phyloP scores from a whole-genome alignment of 495 filamentous ascomycete genomes.

The Aspergillus haitiensis region DNA sequence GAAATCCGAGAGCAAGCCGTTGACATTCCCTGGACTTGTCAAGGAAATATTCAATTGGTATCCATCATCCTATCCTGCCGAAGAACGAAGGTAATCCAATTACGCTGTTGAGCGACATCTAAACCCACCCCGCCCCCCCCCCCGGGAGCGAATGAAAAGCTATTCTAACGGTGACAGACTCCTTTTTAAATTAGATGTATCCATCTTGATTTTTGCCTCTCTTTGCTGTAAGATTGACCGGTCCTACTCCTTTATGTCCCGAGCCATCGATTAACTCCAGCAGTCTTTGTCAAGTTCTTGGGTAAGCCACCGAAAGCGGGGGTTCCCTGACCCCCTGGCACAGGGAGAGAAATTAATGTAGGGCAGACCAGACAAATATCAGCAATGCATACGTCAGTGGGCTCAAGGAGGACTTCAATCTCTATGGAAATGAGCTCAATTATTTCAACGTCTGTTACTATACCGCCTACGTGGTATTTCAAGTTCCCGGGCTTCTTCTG shows the following conservation, averaged over 20 bases:
- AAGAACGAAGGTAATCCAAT: constrained; percentile 41
- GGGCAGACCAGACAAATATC: constrained; percentile 48
- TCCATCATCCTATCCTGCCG: constrained; percentile 40
- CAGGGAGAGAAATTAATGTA: neutral
- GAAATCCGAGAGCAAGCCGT: constrained; percentile 16
- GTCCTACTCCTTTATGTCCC: neutral
- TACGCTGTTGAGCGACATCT: neutral
- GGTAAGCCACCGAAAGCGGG: constrained; percentile 19
- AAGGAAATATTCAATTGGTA: constrained; percentile 55
- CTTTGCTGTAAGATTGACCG: constrained; percentile 36
- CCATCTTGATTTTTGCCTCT: constrained; percentile 37
- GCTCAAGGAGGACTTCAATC: constrained; percentile 58
- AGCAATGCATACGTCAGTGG: constrained; percentile 56
- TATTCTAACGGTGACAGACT: constrained; percentile 21
- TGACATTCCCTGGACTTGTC: constrained; percentile 31
- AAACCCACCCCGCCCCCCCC: neutral
- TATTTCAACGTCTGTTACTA: constrained; percentile 45
- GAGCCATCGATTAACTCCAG: constrained; percentile 4
- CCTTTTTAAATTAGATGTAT: constrained; percentile 37
- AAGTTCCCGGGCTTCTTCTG: constrained; percentile 37
- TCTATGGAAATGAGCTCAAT: constrained; percentile 57
- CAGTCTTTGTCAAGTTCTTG: constrained; percentile 41
- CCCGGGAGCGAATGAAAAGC: too few species aligned
- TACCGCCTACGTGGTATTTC: constrained; percentile 42
- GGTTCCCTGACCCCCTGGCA: too few species aligned